Evolutionary conservation across 2,329 filamentous ascomycete species (phyloP), one percentile per base, ranked within the genome.

Genomic region (Sporothrix sp.): DNA sequence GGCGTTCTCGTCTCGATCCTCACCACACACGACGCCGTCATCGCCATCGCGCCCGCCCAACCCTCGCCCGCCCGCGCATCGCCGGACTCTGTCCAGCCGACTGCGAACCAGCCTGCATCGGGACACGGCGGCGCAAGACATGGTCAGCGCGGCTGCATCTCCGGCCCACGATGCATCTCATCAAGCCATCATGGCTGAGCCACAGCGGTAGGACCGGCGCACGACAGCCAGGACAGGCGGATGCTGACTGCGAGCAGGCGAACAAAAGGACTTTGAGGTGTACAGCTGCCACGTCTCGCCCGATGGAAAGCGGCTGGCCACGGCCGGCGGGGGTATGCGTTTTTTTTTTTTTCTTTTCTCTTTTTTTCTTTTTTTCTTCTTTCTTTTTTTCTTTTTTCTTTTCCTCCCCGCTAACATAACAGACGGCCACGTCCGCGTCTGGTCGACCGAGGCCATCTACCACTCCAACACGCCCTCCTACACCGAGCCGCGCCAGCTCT

Each of bases 251-350:
- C 13, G 2, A 14, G 7, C 23, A 87, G 85, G 91, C 65, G 93
- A 98, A 72, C 87, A 95, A 66, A 97, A 96, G 65, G 90, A 97
- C 66, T 95, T 94, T 64, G 93, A 98, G 70, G 91, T 97, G 58
- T 98, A 97, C 72, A 95, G 88, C 71, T 97, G 91, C 67, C 87
- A 97, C 74, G 82, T 98, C 57, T 98, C 93, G 25, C 87, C 93
- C 13, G 93, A 98, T 70, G 93, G 91, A 58, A 84, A 82, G 63
- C 82, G 93, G 57, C 78, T 98, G 52, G 93, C 91, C 44, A 97
- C 93, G 18, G 93, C 91, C 55, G 93, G 90, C 61, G 91, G 93
- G 77, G 85, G 85, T 89, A 71, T 66, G 81, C 20, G 61, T 20
- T 21, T 11, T 33, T 21, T 33, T 33, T 7, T 20, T 8, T 45